Evolutionary conservation across 176 grass and related monocot species (phyloP).

Genomic region (Oryza meyeriana): DNA sequence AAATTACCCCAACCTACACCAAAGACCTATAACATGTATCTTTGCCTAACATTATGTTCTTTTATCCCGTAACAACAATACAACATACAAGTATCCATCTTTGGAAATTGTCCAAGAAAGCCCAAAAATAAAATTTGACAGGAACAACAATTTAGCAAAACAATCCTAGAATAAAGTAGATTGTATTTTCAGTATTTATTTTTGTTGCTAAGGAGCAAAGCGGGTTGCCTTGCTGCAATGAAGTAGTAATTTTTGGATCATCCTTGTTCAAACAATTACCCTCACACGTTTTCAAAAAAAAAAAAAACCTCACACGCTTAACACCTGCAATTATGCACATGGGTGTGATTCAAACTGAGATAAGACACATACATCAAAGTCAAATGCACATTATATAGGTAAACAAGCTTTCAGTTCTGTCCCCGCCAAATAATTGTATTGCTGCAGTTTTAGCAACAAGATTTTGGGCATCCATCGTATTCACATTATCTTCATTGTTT

Average conservation of each 20-base stretch:
- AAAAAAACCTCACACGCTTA: too few relatives aligned
- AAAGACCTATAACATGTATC: too few relatives aligned
- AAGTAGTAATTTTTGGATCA: conserved; percentile 84
- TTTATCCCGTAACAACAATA: too few relatives aligned
- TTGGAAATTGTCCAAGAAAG: too few relatives aligned
- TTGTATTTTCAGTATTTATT: conserved; percentile 77
- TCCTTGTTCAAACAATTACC: conserved; percentile 63
- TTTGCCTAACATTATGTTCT: too few relatives aligned
- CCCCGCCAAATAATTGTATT: conserved; percentile 18
- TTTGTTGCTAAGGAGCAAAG: conserved; percentile 80
- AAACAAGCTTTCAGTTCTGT: conserved; percentile 13
- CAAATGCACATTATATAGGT: conserved; percentile 17
- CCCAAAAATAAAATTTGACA: too few relatives aligned
- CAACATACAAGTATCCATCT: too few relatives aligned
- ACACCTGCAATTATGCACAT: conserved; percentile 50
- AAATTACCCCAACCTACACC: too few relatives aligned
- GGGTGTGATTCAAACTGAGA: conserved; percentile 14
- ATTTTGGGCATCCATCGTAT: conserved; percentile 28
- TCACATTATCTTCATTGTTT: conserved; percentile 26
- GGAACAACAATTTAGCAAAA: too few relatives aligned
- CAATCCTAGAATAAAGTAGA: too few relatives aligned
- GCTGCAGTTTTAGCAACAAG: conserved; percentile 20
- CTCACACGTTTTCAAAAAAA: too few relatives aligned
- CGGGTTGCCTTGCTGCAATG: conserved; percentile 80
- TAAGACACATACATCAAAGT: not conserved